Conservation (phyloP, 2,329 filamentous ascomycete species). For the Cladosporium velox region DNA sequence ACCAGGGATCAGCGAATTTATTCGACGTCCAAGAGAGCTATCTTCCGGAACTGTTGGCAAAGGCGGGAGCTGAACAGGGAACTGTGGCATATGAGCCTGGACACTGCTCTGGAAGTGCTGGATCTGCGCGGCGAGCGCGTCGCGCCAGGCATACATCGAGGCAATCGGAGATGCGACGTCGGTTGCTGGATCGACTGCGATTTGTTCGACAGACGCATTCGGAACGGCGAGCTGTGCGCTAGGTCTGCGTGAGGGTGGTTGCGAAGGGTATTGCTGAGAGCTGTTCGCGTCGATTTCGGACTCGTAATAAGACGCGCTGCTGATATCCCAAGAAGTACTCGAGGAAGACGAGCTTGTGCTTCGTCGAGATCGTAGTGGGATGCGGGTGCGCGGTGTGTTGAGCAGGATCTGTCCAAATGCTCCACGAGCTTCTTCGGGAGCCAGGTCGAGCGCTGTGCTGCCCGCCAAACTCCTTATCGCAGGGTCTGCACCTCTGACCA, state of each 20-base stretch:
- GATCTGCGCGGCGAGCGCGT: conserved; percentile 72
- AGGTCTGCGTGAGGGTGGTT: conserved; percentile 4
- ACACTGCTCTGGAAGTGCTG: conserved; percentile 75
- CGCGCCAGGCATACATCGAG: conserved; percentile 69
- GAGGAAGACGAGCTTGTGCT: conserved; percentile 19
- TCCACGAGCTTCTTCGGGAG: conserved; percentile 35
- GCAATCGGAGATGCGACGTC: conserved; percentile 52
- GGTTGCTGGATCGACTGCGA: not conserved
- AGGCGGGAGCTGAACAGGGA: conserved; percentile 46
- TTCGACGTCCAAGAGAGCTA: not conserved
- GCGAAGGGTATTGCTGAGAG: conserved; percentile 9
- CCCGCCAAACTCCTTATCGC: conserved; percentile 69
- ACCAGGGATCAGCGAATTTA: conserved; percentile 14
- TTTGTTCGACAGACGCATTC: not conserved
- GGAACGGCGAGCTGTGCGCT: not conserved
- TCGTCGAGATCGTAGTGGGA: conserved; percentile 8
- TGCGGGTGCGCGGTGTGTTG: conserved; percentile 22
- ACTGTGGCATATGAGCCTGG: conserved; percentile 63
- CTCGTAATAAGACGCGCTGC: conserved; percentile 25
- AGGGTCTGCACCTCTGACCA: conserved; percentile 72
- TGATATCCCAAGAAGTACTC: conserved; percentile 23
- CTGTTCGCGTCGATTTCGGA: conserved; percentile 21
- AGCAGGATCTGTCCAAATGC: conserved; percentile 18
- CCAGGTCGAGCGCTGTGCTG: conserved; percentile 70
- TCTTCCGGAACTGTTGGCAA: conserved; percentile 39